Evolutionary conservation across 2,329 filamentous ascomycete species (phyloP), one percentile per base, ranked within the genome.

Genomic region (Diplodia corticola): DNA sequence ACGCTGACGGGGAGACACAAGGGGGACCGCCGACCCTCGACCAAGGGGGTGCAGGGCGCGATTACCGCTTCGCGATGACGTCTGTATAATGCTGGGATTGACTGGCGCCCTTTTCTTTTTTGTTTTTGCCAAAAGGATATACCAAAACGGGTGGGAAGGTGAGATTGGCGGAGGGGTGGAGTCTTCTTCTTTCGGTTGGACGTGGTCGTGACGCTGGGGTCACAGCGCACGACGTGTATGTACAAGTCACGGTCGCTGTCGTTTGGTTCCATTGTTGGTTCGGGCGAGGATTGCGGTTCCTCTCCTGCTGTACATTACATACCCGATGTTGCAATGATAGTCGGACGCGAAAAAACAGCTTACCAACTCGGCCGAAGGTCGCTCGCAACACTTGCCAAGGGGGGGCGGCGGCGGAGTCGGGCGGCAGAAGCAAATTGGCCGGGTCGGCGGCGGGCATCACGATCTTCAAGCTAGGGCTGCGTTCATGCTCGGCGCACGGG

Each of bases 301-400:
- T 9, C 20, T 35, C 51, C 33, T 26, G 20, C 17, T 53, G 51
- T 48, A 60, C 55, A 37, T 46, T 60, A 60, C 55, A 60, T 60
- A 57, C 54, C 54, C 54, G n/a, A 26, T 44, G 13, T 35, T 17
- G 54, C 54, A 46, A 60, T 60, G 55, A 60, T 60, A 60, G 55
- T 40, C 55, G 37, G 17, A 37, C 3, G 37, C 55, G 12, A 17
- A 60, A 46, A 37, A 60, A 60, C 55, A 46, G 55, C 55, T 60
- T n/a, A 48, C 55, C 26, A 59, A 28, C 54, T 57, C 35, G 54
- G 54, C 54, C 54, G 54, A 44, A 6, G 17, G 51, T 22, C 12
- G 6, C 9, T 17, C 48, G n/a, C 7, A n/a, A n/a, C n/a, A n/a
- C n/a, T n/a, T n/a, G n/a, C 28, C 30, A 17, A 6, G 17, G 33